Evolutionary conservation across 768 basidiomycete species (phyloP).

Genomic region (Melanogaster broomeanus): DNA sequence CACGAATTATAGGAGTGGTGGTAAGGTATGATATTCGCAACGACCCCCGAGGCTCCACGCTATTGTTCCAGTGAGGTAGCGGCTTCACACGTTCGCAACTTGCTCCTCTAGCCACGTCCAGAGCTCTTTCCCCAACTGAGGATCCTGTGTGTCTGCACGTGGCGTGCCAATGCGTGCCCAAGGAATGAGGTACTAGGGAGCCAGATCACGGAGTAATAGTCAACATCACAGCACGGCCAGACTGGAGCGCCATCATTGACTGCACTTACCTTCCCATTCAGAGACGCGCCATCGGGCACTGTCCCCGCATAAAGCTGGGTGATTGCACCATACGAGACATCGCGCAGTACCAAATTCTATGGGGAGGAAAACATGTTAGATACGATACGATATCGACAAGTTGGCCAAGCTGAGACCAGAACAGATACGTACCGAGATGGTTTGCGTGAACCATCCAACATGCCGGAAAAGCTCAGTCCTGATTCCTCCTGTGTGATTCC

Average conservation of each 20-base stretch:
- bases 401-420: background rate
- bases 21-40: too few species aligned
- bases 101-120: slow-evolving; percentile 53
- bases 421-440: slow-evolving; percentile 9
- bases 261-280: slow-evolving; percentile 47
- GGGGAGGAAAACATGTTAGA: background rate
- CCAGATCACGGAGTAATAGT: too few species aligned
- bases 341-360: slow-evolving; percentile 24
- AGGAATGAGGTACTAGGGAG: too few species aligned
- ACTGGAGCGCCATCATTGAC: too few species aligned
- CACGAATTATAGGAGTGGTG: too few species aligned
- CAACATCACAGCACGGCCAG: too few species aligned
- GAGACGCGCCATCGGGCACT: slow-evolving; percentile 34
- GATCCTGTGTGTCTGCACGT: slow-evolving; percentile 34
- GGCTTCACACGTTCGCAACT: slow-evolving; percentile 32
- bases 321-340: slow-evolving; percentile 43
- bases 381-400: too few species aligned
- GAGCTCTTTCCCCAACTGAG: slow-evolving; percentile 36
- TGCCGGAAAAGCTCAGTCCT: too few species aligned
- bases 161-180: slow-evolving; percentile 39
- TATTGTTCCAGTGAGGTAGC: too few species aligned
- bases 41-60: too few species aligned
- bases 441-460: background rate
- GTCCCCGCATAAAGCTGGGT: slow-evolving; percentile 56
- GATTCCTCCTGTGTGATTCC: too few species aligned